phyloP scores from a whole-genome alignment of 192 early-diverging fungal species.

The Coemansia sp. region DNA sequence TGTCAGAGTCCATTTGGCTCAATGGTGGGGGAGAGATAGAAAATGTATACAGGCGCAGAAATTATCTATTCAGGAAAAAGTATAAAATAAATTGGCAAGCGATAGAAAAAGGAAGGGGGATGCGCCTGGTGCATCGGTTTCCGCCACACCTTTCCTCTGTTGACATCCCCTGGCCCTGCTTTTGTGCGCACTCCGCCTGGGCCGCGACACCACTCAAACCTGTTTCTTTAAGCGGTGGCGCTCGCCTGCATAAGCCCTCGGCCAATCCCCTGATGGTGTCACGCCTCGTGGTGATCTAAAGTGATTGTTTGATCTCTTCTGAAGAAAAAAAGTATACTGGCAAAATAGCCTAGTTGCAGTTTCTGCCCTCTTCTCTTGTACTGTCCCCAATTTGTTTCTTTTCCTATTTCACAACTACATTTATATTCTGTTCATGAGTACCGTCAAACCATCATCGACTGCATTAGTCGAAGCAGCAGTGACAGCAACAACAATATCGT shows the following conservation, averaged over 20 bases:
- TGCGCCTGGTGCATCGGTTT: neutral
- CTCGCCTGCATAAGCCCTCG: neutral
- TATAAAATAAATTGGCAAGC: neutral
- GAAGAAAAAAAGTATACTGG: neutral
- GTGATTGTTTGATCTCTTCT: neutral
- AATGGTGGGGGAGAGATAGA: neutral
- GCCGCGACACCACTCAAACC: neutral
- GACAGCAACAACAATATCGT: neutral
- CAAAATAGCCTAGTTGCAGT: neutral
- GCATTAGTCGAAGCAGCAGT: slow-evolving; percentile 10
- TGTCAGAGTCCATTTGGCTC: slow-evolving; percentile 48
- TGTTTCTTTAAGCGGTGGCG: neutral
- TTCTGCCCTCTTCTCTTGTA: neutral
- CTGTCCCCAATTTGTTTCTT: neutral
- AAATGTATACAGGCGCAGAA: slow-evolving; percentile 7
- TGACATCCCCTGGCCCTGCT: slow-evolving; percentile 4
- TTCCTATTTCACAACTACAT: neutral
- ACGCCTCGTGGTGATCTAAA: neutral
- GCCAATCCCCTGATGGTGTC: slow-evolving; percentile 1
- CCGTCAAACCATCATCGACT: slow-evolving; percentile 2
- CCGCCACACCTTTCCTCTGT: neutral
- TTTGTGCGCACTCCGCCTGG: neutral
- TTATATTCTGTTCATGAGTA: neutral
- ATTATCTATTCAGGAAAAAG: slow-evolving; percentile 3
- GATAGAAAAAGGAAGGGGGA: neutral